A percentile compares a stretch with the other conserved stretches of the same genome.
phyloP scores from a whole-genome alignment of 2,329 filamentous ascomycete genomes.

The Penicillium fuscoglaucum region DNA sequence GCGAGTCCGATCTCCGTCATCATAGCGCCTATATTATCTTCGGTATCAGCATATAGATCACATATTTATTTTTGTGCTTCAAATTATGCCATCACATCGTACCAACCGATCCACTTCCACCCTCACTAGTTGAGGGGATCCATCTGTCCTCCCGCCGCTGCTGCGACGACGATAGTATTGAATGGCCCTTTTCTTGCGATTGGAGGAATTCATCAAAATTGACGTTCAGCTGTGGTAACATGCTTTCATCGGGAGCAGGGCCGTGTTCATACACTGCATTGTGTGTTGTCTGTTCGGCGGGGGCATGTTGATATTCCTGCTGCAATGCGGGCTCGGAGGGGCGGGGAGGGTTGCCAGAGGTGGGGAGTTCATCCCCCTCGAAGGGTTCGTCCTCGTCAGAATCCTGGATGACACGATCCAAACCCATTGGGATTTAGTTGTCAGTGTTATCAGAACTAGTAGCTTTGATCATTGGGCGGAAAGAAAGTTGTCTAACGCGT shows the following conservation, averaged over 20 bases:
- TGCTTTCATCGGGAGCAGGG: conserved; percentile 6
- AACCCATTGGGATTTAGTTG: conserved; percentile 32
- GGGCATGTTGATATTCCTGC: conserved; percentile 15
- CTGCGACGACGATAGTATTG: conserved; percentile 32
- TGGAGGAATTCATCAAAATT: conserved; percentile 44
- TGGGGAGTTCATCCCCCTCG: conserved; percentile 27
- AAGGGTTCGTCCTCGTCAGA: conserved; percentile 46
- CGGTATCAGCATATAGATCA: not conserved
- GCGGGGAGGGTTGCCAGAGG: conserved; percentile 23
- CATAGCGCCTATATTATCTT: conserved; percentile 28
- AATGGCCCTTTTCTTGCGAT: conserved; percentile 27
- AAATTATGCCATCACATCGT: conserved; percentile 12
- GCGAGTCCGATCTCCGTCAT: conserved; percentile 39
- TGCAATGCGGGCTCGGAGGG: conserved; percentile 15
- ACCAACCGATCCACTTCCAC: conserved; percentile 35
- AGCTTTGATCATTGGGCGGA: not conserved
- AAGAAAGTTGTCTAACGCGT: conserved; percentile 18
- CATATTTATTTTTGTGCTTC: not conserved
- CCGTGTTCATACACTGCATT: conserved; percentile 7
- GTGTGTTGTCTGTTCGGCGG: conserved; percentile 13
- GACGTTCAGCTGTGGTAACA: conserved; percentile 29
- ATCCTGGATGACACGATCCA: conserved; percentile 44
- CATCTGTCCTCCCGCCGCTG: conserved; percentile 38
- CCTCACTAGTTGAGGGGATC: conserved; percentile 30
- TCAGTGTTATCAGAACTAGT: not conserved